Percentiles rank a stretch among this genome's conserved stretches.
Evolutionary conservation across 495 filamentous ascomycete species (phyloP).

Genomic region (Neurospora tetrasperma): DNA sequence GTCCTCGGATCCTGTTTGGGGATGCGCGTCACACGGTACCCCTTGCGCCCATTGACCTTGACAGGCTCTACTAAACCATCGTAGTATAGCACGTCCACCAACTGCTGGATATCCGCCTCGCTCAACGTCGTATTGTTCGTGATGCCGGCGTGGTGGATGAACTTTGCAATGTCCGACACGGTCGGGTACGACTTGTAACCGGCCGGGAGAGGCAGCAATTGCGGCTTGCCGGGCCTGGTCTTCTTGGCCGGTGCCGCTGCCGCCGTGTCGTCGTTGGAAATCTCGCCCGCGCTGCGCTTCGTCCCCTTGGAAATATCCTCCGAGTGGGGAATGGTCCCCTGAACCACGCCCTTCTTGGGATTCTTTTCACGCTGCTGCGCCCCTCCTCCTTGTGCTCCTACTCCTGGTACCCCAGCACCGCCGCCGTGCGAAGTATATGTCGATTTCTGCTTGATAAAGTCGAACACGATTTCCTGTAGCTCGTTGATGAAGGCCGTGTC

Average conservation of each 20-base stretch:
- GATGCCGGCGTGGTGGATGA: conserved; percentile 55
- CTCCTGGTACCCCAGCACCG: background rate
- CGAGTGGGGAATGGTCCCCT: conserved; percentile 17
- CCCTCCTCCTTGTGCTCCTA: conserved; percentile 20
- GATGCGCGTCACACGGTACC: conserved; percentile 41
- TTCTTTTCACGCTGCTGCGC: conserved; percentile 10
- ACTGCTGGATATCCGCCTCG: conserved; percentile 63
- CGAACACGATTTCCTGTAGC: conserved; percentile 55
- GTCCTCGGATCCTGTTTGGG: conserved; percentile 29
- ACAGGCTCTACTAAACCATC: conserved; percentile 64
- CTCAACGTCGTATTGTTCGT: conserved; percentile 52
- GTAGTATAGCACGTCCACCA: conserved; percentile 76
- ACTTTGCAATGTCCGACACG: conserved; percentile 56
- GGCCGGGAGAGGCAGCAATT: conserved; percentile 53
- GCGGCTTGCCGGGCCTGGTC: conserved; percentile 12
- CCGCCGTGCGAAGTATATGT: conserved; percentile 39
- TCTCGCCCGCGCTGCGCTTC: conserved; percentile 35
- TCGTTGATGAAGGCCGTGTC: conserved; percentile 77
- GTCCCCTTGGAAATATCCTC: conserved; percentile 27
- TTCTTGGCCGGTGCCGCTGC: conserved; percentile 8
- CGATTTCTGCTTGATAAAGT: conserved; percentile 57
- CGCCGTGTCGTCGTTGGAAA: conserved; percentile 28
- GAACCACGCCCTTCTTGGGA: conserved; percentile 37
- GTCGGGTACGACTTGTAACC: conserved; percentile 69
- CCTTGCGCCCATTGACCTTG: conserved; percentile 30